Evolutionary conservation across 2,329 filamentous ascomycete species (phyloP).

Genomic region (Cordyceps cateniannulata): DNA sequence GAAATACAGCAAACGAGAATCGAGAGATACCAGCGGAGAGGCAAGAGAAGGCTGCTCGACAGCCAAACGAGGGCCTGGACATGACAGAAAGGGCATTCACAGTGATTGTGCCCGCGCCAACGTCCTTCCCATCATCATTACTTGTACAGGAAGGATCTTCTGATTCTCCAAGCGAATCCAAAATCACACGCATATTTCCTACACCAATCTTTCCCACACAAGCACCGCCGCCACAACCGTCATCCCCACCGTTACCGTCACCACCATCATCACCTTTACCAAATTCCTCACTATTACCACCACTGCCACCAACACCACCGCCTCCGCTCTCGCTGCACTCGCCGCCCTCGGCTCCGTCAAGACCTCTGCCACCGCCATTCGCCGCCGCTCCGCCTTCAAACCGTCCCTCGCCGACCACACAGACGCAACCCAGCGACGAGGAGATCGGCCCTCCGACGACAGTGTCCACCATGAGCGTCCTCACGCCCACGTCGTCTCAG

Average conservation of each 20-base stretch:
- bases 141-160: background rate
- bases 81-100: constrained; percentile 22
- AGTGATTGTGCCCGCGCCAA: constrained; percentile 25
- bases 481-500: background rate
- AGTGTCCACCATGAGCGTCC: background rate
- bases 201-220: background rate
- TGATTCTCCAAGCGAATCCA: background rate
- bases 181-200: background rate
- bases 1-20: background rate
- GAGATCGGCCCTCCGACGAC: background rate
- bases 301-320: background rate
- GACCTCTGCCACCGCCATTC: background rate
- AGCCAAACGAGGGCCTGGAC: background rate
- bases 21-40: background rate
- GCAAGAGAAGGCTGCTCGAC: background rate
- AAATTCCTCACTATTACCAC: too few species aligned
- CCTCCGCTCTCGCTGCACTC: background rate
- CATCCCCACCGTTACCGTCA: background rate
- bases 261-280: background rate
- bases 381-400: background rate
- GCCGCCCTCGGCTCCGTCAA: too few species aligned
- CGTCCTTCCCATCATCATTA: constrained; percentile 22
- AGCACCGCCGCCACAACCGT: background rate
- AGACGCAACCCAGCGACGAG: background rate
- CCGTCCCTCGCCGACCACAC: background rate